Evolutionary conservation across 1,284 basidiomycete species (phyloP), one percentile per base, ranked within the genome.

Genomic region (Ganoderma boninense): DNA sequence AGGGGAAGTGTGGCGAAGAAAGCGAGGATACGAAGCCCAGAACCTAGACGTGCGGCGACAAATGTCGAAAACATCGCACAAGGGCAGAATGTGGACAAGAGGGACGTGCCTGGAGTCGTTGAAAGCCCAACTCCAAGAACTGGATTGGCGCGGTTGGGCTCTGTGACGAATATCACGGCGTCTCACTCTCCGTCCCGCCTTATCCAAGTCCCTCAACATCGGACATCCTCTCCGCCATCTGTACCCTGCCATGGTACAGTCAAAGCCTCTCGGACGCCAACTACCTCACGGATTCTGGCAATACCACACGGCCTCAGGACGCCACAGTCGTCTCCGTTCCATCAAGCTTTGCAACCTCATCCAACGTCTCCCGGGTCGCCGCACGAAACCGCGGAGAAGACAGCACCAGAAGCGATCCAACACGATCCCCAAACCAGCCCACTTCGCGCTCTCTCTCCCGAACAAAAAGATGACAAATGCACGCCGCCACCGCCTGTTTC

Each of bases 111-210:
- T 26, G n/a, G 8, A 54, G 13, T 14, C 26, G 8, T 26, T 46
- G 26, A 46, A n/a, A 49, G 59, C 40, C 65, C 43, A 23, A 42
- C 35, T 16, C 32, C 46, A n/a, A 66, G 70, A 59, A 8, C n/a
- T 3, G 70, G 67, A 14, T 18, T 69, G 59, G 32, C 35, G 16
- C 69, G 67, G 5, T 59, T 74, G 7, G 73, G 67, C 14, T 79
- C 79, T 13, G 67, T 76, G n/a, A 79, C 79, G 14, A 79, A 79
- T 67, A 14, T 78, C 38, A 54, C 57, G 1, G 62, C 42, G 2
- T 65, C 65, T 20, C 52, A 43, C 40, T 23, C 38, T 62, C 8
- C 40, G 10, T 13, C 32, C 10, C 57, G 57, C 20, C 57, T 13
- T 7, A 11, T 10, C 38, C 38, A 40, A 40, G 40, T 42, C 4